Percentiles rank a stretch among this genome's conserved stretches.
phyloP scores from a whole-genome alignment of 129 eudicot species.

The Lactuca saligna region DNA sequence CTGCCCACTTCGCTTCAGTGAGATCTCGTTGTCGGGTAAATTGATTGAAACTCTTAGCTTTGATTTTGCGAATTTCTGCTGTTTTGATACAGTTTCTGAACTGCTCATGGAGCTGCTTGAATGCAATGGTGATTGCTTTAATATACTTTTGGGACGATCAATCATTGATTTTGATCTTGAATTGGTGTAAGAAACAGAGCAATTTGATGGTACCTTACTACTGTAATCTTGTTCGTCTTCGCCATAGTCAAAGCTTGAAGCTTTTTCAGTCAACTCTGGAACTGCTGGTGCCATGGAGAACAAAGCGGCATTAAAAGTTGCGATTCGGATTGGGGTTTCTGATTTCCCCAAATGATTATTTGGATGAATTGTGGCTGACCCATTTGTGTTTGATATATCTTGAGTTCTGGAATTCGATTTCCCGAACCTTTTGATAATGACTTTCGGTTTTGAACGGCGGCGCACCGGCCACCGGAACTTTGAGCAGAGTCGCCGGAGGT shows the following conservation, averaged over 20 bases:
- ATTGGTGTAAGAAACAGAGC: constrained; percentile 3
- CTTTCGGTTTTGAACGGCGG: constrained; percentile 55
- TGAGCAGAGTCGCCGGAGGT: constrained; percentile 57
- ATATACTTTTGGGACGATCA: constrained; percentile 78
- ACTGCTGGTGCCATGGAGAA: constrained; percentile 98
- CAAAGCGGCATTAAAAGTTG: constrained; percentile 92
- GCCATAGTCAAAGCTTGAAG: constrained; percentile 27
- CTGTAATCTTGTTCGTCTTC: constrained; percentile 31
- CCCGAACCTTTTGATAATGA: constrained; percentile 59
- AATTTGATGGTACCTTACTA: constrained; percentile 1
- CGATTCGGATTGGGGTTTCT: constrained; percentile 50
- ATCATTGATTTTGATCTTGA: constrained; percentile 49
- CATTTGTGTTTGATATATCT: constrained; percentile 36
- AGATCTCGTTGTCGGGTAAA: constrained; percentile 91
- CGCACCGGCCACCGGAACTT: constrained; percentile 55
- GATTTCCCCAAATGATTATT: constrained; percentile 40
- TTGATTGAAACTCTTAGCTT: constrained; percentile 86
- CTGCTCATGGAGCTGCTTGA: constrained; percentile 42
- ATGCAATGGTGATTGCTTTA: constrained; percentile 84
- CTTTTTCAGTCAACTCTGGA: constrained; percentile 28
- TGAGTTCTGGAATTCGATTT: constrained; percentile 51
- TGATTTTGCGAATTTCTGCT: constrained; percentile 68
- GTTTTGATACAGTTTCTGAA: constrained; percentile 39
- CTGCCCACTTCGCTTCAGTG: constrained; percentile 64
- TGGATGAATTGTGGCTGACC: constrained; percentile 65